Evolutionary conservation across 306 rosid species (phyloP).

Genomic region (Prunus persica): DNA sequence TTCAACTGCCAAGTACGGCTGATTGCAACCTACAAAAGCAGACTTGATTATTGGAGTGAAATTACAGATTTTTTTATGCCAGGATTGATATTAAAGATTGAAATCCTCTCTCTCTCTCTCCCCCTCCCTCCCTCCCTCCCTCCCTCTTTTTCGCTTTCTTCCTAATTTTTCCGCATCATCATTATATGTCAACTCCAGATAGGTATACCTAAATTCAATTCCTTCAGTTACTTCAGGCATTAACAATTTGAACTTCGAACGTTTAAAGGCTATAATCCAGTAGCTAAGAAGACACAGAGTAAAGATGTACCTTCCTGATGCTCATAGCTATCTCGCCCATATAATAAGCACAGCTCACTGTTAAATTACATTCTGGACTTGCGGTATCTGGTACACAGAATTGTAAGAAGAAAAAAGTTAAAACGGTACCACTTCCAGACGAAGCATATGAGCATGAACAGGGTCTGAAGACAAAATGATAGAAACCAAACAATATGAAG

Average conservation of each 20-base stretch:
- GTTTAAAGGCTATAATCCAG: conserved; percentile 1
- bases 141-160: not conserved
- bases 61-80: too few relatives aligned
- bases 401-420: not conserved
- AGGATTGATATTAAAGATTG: too few relatives aligned
- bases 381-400: conserved; percentile 52
- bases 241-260: not conserved
- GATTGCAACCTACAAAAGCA: too few relatives aligned
- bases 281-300: not conserved
- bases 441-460: conserved; percentile 16
- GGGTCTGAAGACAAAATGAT: conserved; percentile 16
- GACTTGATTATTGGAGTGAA: too few relatives aligned
- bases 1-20: too few relatives aligned
- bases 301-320: conserved; percentile 73
- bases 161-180: not conserved
- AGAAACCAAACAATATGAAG: not conserved
- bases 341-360: conserved; percentile 70
- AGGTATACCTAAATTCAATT: not conserved
- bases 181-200: not conserved
- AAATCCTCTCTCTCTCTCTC: not conserved
- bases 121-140: not conserved
- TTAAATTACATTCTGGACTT: conserved; percentile 77
- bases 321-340: conserved; percentile 93
- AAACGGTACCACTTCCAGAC: not conserved
- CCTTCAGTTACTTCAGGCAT: not conserved